Evolutionary conservation across 768 basidiomycete genomes (phyloP).

Genomic region (Calocybe gangraenosa): DNA sequence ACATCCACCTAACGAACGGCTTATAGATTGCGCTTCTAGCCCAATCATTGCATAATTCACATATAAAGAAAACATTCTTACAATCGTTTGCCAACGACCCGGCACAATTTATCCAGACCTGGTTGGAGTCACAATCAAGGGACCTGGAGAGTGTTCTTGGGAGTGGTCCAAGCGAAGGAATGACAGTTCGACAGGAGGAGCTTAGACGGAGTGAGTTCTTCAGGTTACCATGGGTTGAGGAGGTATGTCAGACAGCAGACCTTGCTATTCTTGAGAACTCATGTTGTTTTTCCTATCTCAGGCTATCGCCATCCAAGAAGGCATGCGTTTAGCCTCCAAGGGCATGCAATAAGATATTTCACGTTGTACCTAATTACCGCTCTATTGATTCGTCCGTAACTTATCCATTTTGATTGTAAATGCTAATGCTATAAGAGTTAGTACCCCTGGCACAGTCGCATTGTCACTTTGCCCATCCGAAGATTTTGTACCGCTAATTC

Average conservation of each 20-base stretch:
- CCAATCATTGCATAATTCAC: slow-evolving; percentile 83
- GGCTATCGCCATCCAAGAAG: slow-evolving; percentile 84
- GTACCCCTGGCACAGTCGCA: no score
- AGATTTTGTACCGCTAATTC: no score
- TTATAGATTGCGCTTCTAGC: slow-evolving; percentile 74
- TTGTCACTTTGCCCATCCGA: no score
- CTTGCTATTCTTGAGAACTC: no score
- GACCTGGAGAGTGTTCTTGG: slow-evolving; percentile 90
- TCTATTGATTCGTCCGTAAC: background rate
- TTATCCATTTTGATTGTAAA: no score
- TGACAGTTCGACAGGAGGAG: slow-evolving; percentile 83
- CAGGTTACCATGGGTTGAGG: slow-evolving; percentile 86
- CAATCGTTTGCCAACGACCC: slow-evolving; percentile 79
- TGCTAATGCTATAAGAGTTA: no score
- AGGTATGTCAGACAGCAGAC: no score
- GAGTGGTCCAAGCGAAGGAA: slow-evolving; percentile 76
- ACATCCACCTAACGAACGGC: background rate
- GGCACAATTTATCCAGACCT: slow-evolving; percentile 78
- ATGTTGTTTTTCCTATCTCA: slow-evolving; percentile 24
- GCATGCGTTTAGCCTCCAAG: slow-evolving; percentile 59
- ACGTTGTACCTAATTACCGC: slow-evolving; percentile 1
- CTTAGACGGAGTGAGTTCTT: slow-evolving; percentile 88
- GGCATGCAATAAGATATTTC: slow-evolving; percentile 31
- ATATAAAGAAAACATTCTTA: slow-evolving; percentile 84
- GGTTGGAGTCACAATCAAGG: slow-evolving; percentile 88